These are phyloP conservation scores for Talaromyces verruculosus DNA, from an alignment of 2,329 filamentous ascomycete species.

Conservation along the genomic window DNA sequence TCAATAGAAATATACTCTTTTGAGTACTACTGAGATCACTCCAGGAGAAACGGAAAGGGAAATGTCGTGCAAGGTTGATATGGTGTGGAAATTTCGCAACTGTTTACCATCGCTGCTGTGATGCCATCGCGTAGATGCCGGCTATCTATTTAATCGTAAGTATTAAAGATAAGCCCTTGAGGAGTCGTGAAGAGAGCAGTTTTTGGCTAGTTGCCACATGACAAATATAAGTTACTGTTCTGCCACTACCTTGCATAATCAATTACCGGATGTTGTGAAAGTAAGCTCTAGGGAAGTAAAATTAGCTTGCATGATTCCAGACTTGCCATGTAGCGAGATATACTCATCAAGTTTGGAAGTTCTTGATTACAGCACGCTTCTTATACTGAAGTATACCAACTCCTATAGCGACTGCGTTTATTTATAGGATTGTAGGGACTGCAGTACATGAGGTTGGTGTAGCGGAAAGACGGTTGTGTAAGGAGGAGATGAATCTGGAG, in stretches of 20 bases:
- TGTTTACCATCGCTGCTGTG: background rate
- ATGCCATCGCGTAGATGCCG: background rate
- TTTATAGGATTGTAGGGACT: background rate
- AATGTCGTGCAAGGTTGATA: background rate
- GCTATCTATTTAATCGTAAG: background rate
- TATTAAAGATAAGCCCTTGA: background rate
- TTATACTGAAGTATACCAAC: background rate
- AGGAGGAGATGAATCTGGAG: background rate
- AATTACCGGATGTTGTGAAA: background rate
- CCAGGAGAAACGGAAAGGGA: too few relatives aligned
- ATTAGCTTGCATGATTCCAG: background rate
- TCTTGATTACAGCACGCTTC: background rate
- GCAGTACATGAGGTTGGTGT: background rate
- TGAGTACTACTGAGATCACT: too few relatives aligned
- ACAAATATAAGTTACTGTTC: background rate
- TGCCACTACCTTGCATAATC: background rate
- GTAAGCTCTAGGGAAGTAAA: background rate
- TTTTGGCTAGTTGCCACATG: too few relatives aligned
- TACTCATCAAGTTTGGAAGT: background rate
- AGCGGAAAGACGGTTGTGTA: background rate
- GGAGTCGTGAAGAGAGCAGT: background rate
- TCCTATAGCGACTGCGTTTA: background rate
- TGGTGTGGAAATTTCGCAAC: background rate
- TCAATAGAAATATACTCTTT: too few relatives aligned
- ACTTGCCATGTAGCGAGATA: background rate